These are phyloP conservation scores for Xylariales sp. DNA, from an alignment of 2,329 filamentous ascomycete species.

Conservation along the genomic window DNA sequence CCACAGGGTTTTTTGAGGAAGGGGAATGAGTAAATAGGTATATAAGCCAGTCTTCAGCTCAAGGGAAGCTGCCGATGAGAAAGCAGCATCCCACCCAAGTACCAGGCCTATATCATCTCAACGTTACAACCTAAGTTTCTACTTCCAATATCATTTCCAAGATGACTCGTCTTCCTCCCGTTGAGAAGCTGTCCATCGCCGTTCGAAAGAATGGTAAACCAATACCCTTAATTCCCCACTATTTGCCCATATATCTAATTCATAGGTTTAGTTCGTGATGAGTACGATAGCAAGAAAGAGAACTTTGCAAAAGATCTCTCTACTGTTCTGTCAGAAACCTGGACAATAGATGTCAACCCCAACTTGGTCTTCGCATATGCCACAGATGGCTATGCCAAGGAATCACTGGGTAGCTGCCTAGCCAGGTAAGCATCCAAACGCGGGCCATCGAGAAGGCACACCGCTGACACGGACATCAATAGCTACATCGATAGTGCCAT, in stretches of 20 bases:
- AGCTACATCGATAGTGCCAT: constrained; percentile 42
- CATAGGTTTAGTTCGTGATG: constrained; percentile 41
- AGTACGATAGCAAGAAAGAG: constrained; percentile 43
- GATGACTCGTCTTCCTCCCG: constrained; percentile 37
- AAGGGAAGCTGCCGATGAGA: too few species aligned
- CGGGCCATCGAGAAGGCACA: too few species aligned
- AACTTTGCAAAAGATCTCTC: constrained; percentile 40
- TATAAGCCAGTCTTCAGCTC: too few species aligned
- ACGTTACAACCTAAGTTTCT: too few species aligned
- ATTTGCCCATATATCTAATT: constrained; percentile 5
- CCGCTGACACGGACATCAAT: too few species aligned
- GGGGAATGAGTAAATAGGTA: too few species aligned
- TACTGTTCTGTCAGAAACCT: constrained; percentile 38
- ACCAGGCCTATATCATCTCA: too few species aligned
- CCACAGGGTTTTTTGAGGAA: too few species aligned
- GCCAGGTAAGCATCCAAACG: constrained; percentile 32
- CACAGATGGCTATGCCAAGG: constrained; percentile 33
- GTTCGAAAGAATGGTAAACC: constrained; percentile 46
- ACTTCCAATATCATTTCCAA: too few species aligned
- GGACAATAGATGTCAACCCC: constrained; percentile 46
- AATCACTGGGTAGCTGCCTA: constrained; percentile 40
- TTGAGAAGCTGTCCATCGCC: constrained; percentile 46
- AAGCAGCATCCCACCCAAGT: too few species aligned
- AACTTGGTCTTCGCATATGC: constrained; percentile 43
- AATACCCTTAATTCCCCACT: not conserved